Conservation (phyloP, 805 yeast species). For the Komagataella phaffii region DNA sequence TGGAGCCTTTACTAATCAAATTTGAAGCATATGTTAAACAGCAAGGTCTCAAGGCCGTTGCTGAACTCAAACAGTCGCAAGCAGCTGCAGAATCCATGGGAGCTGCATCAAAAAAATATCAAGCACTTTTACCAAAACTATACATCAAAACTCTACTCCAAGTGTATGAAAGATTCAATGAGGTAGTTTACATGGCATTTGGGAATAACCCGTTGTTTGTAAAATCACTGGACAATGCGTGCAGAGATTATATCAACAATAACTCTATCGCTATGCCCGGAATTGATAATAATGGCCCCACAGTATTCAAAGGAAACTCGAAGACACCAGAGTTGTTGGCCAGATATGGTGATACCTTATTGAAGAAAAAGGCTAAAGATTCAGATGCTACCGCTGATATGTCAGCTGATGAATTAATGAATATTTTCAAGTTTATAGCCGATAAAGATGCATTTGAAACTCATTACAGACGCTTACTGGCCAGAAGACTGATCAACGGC, state of each 20-base stretch:
- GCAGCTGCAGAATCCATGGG: conserved; percentile 5
- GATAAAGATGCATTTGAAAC: conserved; percentile 95
- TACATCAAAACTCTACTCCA: conserved; percentile 68
- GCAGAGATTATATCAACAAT: conserved; percentile 68
- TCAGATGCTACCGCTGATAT: conserved; percentile 40
- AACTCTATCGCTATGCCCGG: conserved; percentile 65
- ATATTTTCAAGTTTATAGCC: conserved; percentile 72
- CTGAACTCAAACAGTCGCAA: conserved; percentile 28
- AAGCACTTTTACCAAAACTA: conserved; percentile 49
- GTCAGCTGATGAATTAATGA: conserved; percentile 76
- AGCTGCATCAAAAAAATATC: conserved; percentile 2
- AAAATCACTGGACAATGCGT: conserved; percentile 82
- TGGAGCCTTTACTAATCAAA: conserved; percentile 62
- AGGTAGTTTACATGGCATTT: conserved; percentile 54
- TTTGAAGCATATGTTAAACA: conserved; percentile 62
- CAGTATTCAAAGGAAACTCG: conserved; percentile 24
- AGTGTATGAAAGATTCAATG: conserved; percentile 55
- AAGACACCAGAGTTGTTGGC: conserved; percentile 89
- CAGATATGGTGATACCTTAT: conserved; percentile 70
- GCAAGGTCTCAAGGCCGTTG: conserved; percentile 49
- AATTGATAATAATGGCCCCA: not conserved
- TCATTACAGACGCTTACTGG: conserved; percentile 78
- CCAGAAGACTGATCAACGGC: conserved; percentile 80
- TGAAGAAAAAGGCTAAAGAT: conserved; percentile 64
- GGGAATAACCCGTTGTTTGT: conserved; percentile 65